phyloP scores from a whole-genome alignment of 2,329 filamentous ascomycete genomes.

The Zasmidium cellare region DNA sequence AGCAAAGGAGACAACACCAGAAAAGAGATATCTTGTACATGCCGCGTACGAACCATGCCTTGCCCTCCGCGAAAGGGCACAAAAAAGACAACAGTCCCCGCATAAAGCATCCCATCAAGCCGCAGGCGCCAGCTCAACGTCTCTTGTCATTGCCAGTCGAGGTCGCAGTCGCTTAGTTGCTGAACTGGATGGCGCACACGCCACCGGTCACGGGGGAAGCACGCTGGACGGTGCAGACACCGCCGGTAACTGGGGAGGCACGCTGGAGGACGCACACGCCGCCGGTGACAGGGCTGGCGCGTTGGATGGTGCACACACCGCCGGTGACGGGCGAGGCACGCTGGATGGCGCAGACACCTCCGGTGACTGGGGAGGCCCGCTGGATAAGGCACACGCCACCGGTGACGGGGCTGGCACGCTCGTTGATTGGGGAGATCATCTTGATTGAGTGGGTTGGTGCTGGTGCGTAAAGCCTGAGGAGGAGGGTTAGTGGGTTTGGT shows the following conservation, averaged over 20 bases:
- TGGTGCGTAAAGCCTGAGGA: not conserved
- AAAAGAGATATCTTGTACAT: too few relatives aligned
- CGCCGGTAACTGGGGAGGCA: not conserved
- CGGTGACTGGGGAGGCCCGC: too few relatives aligned
- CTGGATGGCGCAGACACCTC: not conserved
- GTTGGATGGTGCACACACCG: not conserved
- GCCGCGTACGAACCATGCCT: too few relatives aligned
- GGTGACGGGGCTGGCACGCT: not conserved
- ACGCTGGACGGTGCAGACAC: not conserved
- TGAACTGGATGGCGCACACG: not conserved
- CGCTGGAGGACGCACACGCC: not conserved
- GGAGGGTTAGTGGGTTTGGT: not conserved
- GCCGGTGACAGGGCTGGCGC: not conserved
- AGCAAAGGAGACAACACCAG: too few relatives aligned
- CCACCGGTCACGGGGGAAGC: not conserved
- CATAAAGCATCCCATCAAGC: too few relatives aligned
- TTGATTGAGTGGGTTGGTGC: not conserved
- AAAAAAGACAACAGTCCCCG: too few relatives aligned
- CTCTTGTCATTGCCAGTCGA: too few relatives aligned
- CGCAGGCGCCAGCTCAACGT: too few relatives aligned
- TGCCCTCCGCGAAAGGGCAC: too few relatives aligned
- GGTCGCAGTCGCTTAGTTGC: too few relatives aligned
- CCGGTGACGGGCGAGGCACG: not conserved
- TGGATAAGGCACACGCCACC: not conserved
- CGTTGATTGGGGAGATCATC: not conserved